Evolutionary conservation across 2,329 filamentous ascomycete genomes (phyloP).

Genomic region (Tympanopsis confertula): DNA sequence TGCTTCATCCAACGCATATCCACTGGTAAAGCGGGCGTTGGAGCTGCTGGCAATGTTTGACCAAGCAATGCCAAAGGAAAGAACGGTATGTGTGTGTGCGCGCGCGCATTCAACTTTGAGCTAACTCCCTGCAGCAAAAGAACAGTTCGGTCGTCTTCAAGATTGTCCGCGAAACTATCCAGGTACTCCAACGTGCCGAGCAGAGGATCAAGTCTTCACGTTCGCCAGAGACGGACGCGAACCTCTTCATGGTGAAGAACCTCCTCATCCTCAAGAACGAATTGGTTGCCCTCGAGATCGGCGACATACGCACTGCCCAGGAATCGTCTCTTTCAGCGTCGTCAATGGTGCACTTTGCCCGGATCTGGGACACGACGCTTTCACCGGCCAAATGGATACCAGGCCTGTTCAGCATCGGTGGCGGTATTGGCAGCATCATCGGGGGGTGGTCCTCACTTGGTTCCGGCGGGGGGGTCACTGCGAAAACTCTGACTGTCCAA

Average conservation of each 20-base stretch:
- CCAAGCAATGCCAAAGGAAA: constrained; percentile 50
- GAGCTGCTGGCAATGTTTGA: constrained; percentile 51
- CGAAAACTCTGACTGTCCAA: constrained; percentile 29
- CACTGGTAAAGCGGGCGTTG: constrained; percentile 43
- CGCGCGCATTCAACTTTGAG: not conserved
- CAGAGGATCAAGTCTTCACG: constrained; percentile 51
- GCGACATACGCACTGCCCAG: constrained; percentile 25
- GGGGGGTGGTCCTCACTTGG: constrained; percentile 9
- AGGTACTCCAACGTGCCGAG: constrained; percentile 70
- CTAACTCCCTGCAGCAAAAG: constrained; percentile 22
- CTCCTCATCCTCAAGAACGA: constrained; percentile 91
- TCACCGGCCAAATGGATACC: constrained; percentile 17
- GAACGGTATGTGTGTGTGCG: constrained; percentile 34
- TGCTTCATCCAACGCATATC: constrained; percentile 44
- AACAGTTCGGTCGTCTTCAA: constrained; percentile 45
- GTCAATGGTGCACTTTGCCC: constrained; percentile 48
- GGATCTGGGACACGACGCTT: constrained; percentile 53
- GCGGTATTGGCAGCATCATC: constrained; percentile 5
- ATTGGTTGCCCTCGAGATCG: constrained; percentile 90
- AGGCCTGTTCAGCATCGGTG: not conserved
- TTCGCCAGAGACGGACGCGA: constrained; percentile 55
- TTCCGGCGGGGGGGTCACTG: constrained; percentile 16
- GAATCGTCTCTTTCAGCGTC: constrained; percentile 33
- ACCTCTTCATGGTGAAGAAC: constrained; percentile 90
- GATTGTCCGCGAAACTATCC: constrained; percentile 82